A percentile compares a stretch with the other conserved stretches of the same genome.
These are phyloP conservation scores for Russula compacta DNA, from an alignment of 768 basidiomycete genomes.

Conservation along the genomic window DNA sequence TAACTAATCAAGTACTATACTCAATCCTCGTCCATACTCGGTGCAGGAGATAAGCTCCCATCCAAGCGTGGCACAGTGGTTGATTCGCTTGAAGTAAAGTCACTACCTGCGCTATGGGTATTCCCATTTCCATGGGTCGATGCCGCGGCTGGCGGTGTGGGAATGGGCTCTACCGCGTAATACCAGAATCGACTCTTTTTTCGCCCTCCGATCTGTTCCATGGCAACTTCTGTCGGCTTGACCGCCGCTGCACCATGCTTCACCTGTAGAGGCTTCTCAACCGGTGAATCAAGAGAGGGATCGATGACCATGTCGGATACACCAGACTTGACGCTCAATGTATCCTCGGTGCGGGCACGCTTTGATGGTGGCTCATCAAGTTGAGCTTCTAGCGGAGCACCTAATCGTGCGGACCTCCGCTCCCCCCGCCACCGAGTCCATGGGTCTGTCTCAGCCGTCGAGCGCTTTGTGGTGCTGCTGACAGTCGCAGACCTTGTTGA, in stretches of 20 bases:
- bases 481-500: constrained; percentile 35
- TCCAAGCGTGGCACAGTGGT: constrained; percentile 29
- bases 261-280: constrained; percentile 34
- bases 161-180: constrained; percentile 71
- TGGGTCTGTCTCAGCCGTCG: constrained; percentile 38
- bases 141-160: constrained; percentile 22
- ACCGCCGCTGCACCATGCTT: constrained; percentile 56
- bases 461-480: constrained; percentile 40
- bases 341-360: constrained; percentile 70
- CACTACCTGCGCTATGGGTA: constrained; percentile 6
- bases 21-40: constrained; percentile 30
- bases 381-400: constrained; percentile 42
- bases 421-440: constrained; percentile 64
- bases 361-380: constrained; percentile 49
- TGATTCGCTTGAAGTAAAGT: constrained; percentile 17
- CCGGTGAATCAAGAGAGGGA: constrained; percentile 8
- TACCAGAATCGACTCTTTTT: constrained; percentile 86
- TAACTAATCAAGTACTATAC: neutral
- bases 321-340: constrained; percentile 26
- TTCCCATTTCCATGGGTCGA: constrained; percentile 2
- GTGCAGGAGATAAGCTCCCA: constrained; percentile 36
- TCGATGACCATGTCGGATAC: constrained; percentile 22
- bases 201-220: constrained; percentile 70
- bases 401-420: constrained; percentile 60
- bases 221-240: constrained; percentile 63